Base-by-base conservation (phyloP, 768 basidiomycete genomes). In the Russula compacta region DNA sequence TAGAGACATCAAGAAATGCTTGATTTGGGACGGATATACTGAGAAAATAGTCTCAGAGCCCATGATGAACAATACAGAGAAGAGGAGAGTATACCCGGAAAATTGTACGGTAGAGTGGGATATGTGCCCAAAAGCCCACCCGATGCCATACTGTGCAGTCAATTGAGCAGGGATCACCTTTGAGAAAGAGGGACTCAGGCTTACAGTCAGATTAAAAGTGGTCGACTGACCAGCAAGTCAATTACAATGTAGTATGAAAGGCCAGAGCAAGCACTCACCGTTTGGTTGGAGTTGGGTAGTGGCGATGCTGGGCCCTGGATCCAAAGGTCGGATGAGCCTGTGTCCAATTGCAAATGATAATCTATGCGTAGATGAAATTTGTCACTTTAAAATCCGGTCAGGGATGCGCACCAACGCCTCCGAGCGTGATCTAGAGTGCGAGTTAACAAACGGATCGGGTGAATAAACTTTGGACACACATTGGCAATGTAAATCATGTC, bases 291-390 rank as follows among this genome's bases (percentile, higher is more conserved):
- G 58, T 76, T 77, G 33, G 84, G 81, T 61, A 84, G 69, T 14
- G 83, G 78, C 40, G 73, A 73, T 2, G 71, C 69, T 36, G 73
- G 62, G 21, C 79, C 79, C 63, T 80, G 74, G 54, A 89, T 78
- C 84, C 89, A 92, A 35, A 93, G 78, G 73, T 93, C 91, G 64
- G 82, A 87, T 10, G 89, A 92, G 63, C 91, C 91, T 1, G 89
- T 91, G 73, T 93, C 91, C 51, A 93, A 75, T 71, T 93, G 91
- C 14, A 91, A 81, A 52, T 79, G 73, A 71, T 86, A 89, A 15
- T 77, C 89, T 92, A 64, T 1, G 49, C 32, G 15, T 29, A 35
- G 6, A 43, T 53, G 66, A 53, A 62, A 40, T 44, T 21, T 50
- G 10, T 12, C 39, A 15, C 36, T 46, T 38, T 12, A 46, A 46